Percentiles rank a stretch among this genome's conserved stretches.
Evolutionary conservation across 1,284 basidiomycete genomes (phyloP).

Genomic region (Moniliophthora roreri): DNA sequence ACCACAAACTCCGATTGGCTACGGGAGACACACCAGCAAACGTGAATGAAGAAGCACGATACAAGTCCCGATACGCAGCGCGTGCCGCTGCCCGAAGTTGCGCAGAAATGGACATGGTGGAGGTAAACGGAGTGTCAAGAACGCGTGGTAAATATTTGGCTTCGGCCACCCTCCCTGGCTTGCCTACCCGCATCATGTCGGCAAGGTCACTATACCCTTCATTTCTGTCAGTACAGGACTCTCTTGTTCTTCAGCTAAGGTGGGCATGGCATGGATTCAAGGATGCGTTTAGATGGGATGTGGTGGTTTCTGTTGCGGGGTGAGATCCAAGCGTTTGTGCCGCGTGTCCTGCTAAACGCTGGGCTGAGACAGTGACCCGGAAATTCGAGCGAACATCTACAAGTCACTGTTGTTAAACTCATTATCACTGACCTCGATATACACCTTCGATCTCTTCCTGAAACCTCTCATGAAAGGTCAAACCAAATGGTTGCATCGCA

Average conservation of each 20-base stretch:
- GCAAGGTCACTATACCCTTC: conserved; percentile 56
- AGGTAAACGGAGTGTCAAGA: not conserved
- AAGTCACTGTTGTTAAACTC: conserved; percentile 73
- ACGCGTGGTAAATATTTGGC: not conserved
- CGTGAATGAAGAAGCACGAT: conserved; percentile 62
- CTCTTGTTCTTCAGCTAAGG: conserved; percentile 54
- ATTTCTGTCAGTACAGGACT: conserved; percentile 65
- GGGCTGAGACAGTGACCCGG: conserved; percentile 53
- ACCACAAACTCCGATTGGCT: not conserved
- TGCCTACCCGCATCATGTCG: conserved; percentile 3
- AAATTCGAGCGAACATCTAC: conserved; percentile 68
- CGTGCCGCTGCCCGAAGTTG: conserved; percentile 55
- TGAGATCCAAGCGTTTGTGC: conserved; percentile 34
- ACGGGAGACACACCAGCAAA: conserved; percentile 53
- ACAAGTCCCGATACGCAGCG: conserved; percentile 68
- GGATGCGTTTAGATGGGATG: conserved; percentile 73
- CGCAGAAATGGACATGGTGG: conserved; percentile 43
- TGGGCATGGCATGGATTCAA: conserved; percentile 62
- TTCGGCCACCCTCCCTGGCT: not conserved
- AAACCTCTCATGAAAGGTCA: conserved; percentile 64
- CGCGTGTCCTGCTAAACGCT: conserved; percentile 12
- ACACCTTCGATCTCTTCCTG: conserved; percentile 70
- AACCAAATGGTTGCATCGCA: conserved; percentile 66
- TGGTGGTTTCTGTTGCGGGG: conserved; percentile 52
- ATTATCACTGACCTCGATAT: conserved; percentile 68